These are phyloP conservation scores for Ophiostoma australiae DNA, from an alignment of 2,329 filamentous ascomycete genomes.

Conservation along the genomic window DNA sequence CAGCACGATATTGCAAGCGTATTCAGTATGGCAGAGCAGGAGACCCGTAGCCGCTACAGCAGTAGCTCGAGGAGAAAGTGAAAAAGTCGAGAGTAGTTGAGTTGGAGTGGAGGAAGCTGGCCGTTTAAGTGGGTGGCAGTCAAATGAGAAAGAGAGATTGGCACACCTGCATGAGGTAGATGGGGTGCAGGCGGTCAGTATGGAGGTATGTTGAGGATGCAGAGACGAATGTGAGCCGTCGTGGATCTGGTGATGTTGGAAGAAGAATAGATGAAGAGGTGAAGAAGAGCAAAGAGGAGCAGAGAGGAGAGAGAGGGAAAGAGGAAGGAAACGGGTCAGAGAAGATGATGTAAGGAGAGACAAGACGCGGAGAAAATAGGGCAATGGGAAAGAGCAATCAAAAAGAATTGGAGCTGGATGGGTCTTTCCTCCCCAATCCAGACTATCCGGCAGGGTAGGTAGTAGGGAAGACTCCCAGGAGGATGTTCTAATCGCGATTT, in stretches of 20 bases:
- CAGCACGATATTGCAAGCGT: not conserved
- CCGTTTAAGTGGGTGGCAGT: conserved; percentile 13
- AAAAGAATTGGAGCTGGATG: conserved; percentile 17
- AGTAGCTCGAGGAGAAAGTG: conserved; percentile 7
- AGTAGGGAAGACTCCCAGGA: not conserved
- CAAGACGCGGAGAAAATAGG: conserved; percentile 14
- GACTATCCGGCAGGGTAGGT: conserved; percentile 9
- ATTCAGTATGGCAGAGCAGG: too few species aligned
- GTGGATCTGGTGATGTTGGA: not conserved
- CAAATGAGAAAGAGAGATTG: conserved; percentile 19
- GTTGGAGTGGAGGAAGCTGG: not conserved
- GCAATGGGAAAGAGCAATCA: conserved; percentile 16
- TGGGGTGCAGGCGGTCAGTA: conserved; percentile 22
- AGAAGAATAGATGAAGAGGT: conserved; percentile 5
- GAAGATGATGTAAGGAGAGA: not conserved
- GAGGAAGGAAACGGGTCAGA: not conserved
- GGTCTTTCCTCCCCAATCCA: conserved; percentile 15
- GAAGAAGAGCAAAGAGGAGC: not conserved
- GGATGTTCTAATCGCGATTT: conserved; percentile 7
- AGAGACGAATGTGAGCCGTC: not conserved
- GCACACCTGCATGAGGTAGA: conserved; percentile 19
- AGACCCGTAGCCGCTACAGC: not conserved
- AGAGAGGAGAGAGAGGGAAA: not conserved
- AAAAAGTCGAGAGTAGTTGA: conserved; percentile 2
- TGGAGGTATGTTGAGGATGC: not conserved